Evolutionary conservation across 495 filamentous ascomycete genomes (phyloP).

Genomic region (Aspergillus panamensis): DNA sequence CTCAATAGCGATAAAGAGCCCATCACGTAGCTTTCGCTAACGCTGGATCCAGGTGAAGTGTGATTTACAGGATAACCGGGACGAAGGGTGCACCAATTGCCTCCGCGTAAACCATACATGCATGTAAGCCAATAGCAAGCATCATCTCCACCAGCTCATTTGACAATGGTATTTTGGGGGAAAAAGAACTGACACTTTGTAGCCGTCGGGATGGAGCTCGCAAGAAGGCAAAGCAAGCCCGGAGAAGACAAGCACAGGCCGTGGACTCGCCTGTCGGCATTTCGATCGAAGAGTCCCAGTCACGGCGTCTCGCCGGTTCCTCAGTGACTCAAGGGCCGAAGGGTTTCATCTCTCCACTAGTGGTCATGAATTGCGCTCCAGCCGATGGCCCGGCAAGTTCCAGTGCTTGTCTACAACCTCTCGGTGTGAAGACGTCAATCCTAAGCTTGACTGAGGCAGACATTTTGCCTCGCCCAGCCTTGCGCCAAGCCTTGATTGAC

Average conservation of each 20-base stretch:
- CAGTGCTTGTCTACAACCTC: background rate
- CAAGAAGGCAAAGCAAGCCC: no score
- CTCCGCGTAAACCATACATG: background rate
- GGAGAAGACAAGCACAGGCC: no score
- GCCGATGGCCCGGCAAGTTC: background rate
- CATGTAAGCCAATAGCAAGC: background rate
- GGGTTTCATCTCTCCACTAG: background rate
- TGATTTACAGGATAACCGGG: background rate
- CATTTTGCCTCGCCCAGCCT: background rate
- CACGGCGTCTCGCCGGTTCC: no score
- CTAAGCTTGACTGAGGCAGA: background rate
- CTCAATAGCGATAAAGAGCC: no score
- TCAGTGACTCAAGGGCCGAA: no score
- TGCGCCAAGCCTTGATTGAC: slow-evolving; percentile 13
- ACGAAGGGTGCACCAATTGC: background rate
- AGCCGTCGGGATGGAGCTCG: background rate
- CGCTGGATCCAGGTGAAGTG: background rate
- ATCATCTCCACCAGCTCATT: background rate
- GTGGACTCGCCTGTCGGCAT: no score
- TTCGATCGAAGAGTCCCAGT: no score
- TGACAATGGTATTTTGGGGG: no score
- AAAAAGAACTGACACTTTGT: no score
- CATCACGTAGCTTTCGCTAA: no score
- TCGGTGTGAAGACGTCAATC: background rate
- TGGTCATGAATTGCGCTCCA: background rate